Conservation (phyloP, 1,284 basidiomycete genomes). For the Fomitopsis palustris region DNA sequence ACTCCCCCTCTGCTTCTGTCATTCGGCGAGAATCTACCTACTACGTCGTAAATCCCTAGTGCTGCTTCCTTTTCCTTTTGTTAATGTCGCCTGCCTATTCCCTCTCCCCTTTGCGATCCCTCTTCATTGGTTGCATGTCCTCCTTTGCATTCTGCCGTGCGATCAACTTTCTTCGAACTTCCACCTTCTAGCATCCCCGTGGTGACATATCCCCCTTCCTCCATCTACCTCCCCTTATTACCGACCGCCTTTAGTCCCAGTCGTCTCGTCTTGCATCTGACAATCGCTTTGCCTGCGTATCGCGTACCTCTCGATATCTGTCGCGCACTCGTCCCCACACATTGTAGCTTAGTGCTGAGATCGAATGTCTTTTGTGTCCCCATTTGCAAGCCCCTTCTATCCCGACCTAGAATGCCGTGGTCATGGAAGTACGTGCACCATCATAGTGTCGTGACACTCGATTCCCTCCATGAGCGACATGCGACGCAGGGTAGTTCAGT, state of each 20-base stretch:
- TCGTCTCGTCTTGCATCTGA: constrained; percentile 1
- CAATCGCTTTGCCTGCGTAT: constrained; percentile 5
- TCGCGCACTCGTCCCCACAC: constrained; percentile 21
- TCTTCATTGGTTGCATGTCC: background rate
- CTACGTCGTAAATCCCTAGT: background rate
- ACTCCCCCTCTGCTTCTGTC: background rate
- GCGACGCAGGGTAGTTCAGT: too few relatives aligned
- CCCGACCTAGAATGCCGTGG: too few relatives aligned
- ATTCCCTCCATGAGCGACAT: too few relatives aligned
- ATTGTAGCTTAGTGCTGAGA: constrained; percentile 33
- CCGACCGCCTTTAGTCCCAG: background rate
- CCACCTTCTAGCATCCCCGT: background rate
- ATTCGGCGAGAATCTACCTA: background rate
- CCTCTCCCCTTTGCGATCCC: background rate
- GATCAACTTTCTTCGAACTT: background rate
- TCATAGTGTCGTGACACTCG: too few relatives aligned
- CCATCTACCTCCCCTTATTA: background rate
- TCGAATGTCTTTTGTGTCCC: constrained; percentile 20
- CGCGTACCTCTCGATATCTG: constrained; percentile 6
- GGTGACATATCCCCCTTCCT: constrained; percentile 1
- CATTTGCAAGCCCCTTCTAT: constrained; percentile 15
- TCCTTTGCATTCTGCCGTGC: background rate
- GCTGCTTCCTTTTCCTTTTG: constrained; percentile 3
- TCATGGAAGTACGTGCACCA: too few relatives aligned
- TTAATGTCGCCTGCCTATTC: constrained; percentile 12